Base-by-base conservation (phyloP, 2,329 filamentous ascomycete genomes). In the Kalaharituber pfeilii region DNA sequence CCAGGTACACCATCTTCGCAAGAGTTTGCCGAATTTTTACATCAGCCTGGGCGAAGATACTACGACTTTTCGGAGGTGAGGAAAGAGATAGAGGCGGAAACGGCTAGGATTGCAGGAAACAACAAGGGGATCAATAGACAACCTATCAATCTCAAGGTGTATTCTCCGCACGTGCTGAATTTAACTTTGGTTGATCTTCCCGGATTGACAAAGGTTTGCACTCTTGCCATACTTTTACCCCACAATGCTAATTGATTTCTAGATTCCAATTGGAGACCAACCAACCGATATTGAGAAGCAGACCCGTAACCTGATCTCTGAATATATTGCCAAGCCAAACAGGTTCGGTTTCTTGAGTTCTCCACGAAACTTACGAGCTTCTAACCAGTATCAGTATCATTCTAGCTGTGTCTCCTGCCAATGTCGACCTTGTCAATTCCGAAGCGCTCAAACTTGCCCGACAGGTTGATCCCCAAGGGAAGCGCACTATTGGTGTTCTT, bases 271-370 rank as follows among this genome's bases (percentile, higher is more conserved):
- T 68, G 91, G 91, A 62, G 91, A 98, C 68, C 91, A 98, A 68
- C 91, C 91, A 6, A 81, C 84, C 64, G 91, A 98, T 66, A 98
- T 98, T 66, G 91, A 98, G 74, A 96, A 95, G 70, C 91, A 98
- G 71, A 98, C 91, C 28, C 80, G 89, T 60, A 94, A 86, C 62
- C 78, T 98, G 64, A 96, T 98, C 64, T 84, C 88, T 54, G 91
- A 98, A 72, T 98, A 95, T 67, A 98, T 96, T 66, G 88, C 88
- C 55, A 98, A 98, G 72, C 89, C 91, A 13, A 98, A 98, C 75
- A 47, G 42, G 42, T 57, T 53, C 52, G 54, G 51, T 20, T 20
- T 28, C 22, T 52, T 9, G 26, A 49, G 47, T 26, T 33, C 28
- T 36, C 7, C 5, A n/a, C 8, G 8, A 28, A 6, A 27, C 15